Conservation (phyloP, 805 yeast species). For the Cyberlindnera samutprakarnensis region DNA sequence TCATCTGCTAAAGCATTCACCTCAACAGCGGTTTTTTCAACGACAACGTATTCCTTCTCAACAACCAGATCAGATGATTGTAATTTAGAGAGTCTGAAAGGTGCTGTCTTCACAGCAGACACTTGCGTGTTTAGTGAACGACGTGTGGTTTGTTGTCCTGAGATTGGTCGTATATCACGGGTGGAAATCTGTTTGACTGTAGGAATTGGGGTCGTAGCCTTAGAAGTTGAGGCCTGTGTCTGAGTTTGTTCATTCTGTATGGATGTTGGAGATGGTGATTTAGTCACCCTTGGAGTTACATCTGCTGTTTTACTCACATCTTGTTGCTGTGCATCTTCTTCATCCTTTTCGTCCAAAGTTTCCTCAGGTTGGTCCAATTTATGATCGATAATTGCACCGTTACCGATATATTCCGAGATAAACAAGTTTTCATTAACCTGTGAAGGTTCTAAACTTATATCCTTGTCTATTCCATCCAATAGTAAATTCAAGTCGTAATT, state of each 20-base stretch:
- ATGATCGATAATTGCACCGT: constrained; percentile 21
- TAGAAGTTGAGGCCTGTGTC: neutral
- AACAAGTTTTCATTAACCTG: constrained; percentile 69
- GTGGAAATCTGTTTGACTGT: constrained; percentile 16
- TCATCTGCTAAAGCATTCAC: constrained; percentile 95
- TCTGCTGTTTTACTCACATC: neutral
- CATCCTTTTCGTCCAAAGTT: constrained; percentile 10
- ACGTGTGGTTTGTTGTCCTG: constrained; percentile 7
- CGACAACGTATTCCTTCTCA: constrained; percentile 88
- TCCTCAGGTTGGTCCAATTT: constrained; percentile 11
- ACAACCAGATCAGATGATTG: constrained; percentile 38
- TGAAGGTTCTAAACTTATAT: constrained; percentile 56
- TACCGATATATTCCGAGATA: constrained; percentile 69
- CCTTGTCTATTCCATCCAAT: constrained; percentile 32
- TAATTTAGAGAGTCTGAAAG: constrained; percentile 8
- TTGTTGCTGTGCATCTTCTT: neutral
- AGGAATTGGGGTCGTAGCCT: neutral
- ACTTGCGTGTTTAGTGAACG: constrained; percentile 5
- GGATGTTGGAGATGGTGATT: constrained; percentile 3
- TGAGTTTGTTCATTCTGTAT: neutral
- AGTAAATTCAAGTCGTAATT: constrained; percentile 37
- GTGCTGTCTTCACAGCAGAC: constrained; percentile 1
- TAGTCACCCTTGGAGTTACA: no score
- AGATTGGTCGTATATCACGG: constrained; percentile 21
- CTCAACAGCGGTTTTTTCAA: constrained; percentile 91